Conservation (phyloP, 192 early-diverging fungal genomes). For the Coemansia reversa region DNA sequence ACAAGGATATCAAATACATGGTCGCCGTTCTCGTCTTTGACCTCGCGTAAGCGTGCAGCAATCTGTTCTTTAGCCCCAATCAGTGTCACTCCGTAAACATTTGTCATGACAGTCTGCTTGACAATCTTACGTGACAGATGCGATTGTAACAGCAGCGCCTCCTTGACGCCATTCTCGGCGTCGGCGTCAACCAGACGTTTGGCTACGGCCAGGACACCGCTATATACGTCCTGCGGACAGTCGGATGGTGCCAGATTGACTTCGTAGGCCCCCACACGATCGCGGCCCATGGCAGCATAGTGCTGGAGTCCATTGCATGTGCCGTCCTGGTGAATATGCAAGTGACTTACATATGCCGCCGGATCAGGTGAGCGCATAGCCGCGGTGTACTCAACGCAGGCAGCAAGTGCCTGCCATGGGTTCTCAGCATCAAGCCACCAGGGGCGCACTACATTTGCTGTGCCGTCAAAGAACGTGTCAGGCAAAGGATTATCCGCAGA, state of each 20-base stretch:
- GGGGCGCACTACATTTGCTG: conserved; percentile 55
- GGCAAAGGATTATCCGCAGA: conserved; percentile 79
- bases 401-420: conserved; percentile 92
- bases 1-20: conserved; percentile 52
- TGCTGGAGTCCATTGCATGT: conserved; percentile 99
- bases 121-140: conserved; percentile 90
- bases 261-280: conserved; percentile 77
- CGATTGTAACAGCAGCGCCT: conserved; percentile 65
- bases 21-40: conserved; percentile 65
- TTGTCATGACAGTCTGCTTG: conserved; percentile 99
- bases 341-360: conserved; percentile 61
- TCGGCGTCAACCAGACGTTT: conserved; percentile 67
- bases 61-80: conserved; percentile 91
- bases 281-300: conserved; percentile 95
- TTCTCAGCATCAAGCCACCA: conserved; percentile 92
- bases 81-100: conserved; percentile 97
- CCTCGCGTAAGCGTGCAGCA: conserved; percentile 76
- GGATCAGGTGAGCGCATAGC: conserved; percentile 77
- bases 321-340: conserved; percentile 96
- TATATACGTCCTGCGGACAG: conserved; percentile 89
- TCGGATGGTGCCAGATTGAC: conserved; percentile 87
- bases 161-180: conserved; percentile 58
- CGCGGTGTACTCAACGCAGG: conserved; percentile 79
- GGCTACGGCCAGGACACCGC: conserved; percentile 80
- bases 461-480: conserved; percentile 24